These are phyloP conservation scores for Dispira simplex DNA, from an alignment of 192 early-diverging fungal genomes.

Conservation along the genomic window DNA sequence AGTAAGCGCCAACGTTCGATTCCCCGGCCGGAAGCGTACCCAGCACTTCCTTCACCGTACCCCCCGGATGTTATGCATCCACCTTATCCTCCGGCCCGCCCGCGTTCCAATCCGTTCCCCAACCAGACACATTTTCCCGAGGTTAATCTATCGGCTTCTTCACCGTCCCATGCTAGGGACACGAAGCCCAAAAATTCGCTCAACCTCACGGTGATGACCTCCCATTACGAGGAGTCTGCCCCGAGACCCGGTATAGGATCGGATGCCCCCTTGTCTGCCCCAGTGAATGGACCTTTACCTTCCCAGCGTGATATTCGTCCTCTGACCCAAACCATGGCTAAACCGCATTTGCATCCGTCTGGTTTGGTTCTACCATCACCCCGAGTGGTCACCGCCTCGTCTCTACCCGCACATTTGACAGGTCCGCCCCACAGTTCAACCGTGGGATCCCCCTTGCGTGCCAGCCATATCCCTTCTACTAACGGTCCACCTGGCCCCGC, in stretches of 20 bases:
- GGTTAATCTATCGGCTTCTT: not conserved
- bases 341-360: not conserved
- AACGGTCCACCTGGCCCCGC: too few species aligned
- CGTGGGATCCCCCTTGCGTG: too few species aligned
- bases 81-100: not conserved
- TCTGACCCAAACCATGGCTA: not conserved
- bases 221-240: constrained; percentile 1
- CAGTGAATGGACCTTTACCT: not conserved
- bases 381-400: not conserved
- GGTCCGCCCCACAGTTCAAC: not conserved
- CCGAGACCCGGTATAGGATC: not conserved
- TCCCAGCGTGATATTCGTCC: not conserved
- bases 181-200: not conserved
- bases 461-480: too few species aligned
- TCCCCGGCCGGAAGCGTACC: not conserved
- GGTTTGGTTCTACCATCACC: not conserved
- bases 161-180: not conserved
- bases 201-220: constrained; percentile 7
- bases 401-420: not conserved
- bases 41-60: not conserved
- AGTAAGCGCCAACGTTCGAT: constrained; percentile 1
- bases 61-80: not conserved
- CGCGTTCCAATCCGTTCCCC: not conserved
- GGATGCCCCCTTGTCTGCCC: constrained; percentile 3
- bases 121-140: not conserved